Conservation (phyloP, 768 basidiomycete species). For the Hygrocybe coccinea region DNA sequence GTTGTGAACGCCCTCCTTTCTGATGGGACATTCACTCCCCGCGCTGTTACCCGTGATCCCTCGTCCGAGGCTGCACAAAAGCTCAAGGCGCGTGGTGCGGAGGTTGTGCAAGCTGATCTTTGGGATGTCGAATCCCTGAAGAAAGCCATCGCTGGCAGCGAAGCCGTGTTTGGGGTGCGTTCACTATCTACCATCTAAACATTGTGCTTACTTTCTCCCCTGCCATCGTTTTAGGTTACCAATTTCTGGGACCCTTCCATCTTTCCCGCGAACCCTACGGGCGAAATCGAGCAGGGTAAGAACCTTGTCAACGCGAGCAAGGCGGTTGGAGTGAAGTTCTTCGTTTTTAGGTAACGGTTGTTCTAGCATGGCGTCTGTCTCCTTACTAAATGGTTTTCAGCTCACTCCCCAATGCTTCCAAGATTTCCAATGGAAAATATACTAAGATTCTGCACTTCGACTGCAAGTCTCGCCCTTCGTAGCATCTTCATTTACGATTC, state of each 20-base stretch:
- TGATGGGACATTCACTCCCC: slow-evolving; percentile 17
- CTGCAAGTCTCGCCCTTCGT: slow-evolving; percentile 10
- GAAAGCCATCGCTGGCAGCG: slow-evolving; percentile 15
- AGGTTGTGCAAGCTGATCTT: slow-evolving; percentile 16
- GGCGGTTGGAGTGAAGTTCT: slow-evolving; percentile 22
- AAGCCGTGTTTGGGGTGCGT: slow-evolving; percentile 17
- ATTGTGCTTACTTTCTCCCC: background rate
- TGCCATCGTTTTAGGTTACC: slow-evolving; percentile 23
- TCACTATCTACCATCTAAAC: background rate
- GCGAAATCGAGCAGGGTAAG: slow-evolving; percentile 24
- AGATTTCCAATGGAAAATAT: slow-evolving; percentile 12
- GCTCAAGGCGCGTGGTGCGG: slow-evolving; percentile 7
- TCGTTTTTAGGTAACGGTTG: slow-evolving; percentile 25
- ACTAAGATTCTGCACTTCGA: slow-evolving; percentile 23
- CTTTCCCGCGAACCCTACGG: slow-evolving; percentile 11
- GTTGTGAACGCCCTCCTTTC: slow-evolving; percentile 12
- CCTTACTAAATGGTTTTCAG: background rate
- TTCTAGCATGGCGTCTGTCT: background rate
- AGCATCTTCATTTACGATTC: background rate
- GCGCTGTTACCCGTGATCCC: slow-evolving; percentile 14
- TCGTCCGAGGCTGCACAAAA: slow-evolving; percentile 7
- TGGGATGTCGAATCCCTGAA: slow-evolving; percentile 10
- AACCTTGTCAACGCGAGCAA: slow-evolving; percentile 28
- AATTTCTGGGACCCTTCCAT: slow-evolving; percentile 21
- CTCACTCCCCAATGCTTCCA: slow-evolving; percentile 8